These are phyloP conservation scores for Phaffia australis DNA, from an alignment of 768 basidiomycete species.

Conservation along the genomic window DNA sequence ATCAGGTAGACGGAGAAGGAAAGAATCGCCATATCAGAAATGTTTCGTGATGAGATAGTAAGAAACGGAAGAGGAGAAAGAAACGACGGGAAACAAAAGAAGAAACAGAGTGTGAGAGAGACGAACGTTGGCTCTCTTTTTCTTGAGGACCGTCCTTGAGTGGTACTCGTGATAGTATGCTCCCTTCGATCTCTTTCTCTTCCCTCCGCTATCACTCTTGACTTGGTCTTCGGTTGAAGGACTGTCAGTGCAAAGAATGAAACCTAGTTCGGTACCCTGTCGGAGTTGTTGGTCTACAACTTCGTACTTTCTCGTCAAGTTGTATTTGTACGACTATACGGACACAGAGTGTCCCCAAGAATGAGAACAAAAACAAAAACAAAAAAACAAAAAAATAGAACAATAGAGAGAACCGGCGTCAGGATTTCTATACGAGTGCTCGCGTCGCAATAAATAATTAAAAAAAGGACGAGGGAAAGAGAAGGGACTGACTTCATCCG, in stretches of 20 bases:
- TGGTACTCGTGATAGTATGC: slow-evolving; percentile 15
- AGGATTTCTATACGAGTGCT: background rate
- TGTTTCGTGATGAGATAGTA: no score
- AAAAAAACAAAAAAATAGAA: no score
- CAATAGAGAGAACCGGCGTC: background rate
- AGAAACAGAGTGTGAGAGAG: background rate
- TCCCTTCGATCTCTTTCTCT: slow-evolving; percentile 9
- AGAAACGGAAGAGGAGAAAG: background rate
- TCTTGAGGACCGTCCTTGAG: slow-evolving; percentile 13
- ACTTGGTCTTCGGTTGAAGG: background rate
- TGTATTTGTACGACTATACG: slow-evolving; percentile 10
- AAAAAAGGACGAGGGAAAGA: background rate
- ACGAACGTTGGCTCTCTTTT: slow-evolving; percentile 7
- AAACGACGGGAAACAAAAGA: background rate
- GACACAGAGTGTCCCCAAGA: no score
- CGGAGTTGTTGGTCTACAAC: background rate
- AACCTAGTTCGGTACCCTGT: slow-evolving; percentile 18
- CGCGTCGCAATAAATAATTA: background rate
- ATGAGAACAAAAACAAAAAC: no score
- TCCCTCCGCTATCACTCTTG: background rate
- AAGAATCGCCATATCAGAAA: no score
- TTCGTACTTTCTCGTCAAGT: slow-evolving; percentile 19
- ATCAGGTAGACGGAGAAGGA: no score
- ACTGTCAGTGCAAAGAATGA: slow-evolving; percentile 14
- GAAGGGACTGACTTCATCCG: background rate